phyloP scores from a whole-genome alignment of 768 basidiomycete genomes.

The Tephrocybe sp. region DNA sequence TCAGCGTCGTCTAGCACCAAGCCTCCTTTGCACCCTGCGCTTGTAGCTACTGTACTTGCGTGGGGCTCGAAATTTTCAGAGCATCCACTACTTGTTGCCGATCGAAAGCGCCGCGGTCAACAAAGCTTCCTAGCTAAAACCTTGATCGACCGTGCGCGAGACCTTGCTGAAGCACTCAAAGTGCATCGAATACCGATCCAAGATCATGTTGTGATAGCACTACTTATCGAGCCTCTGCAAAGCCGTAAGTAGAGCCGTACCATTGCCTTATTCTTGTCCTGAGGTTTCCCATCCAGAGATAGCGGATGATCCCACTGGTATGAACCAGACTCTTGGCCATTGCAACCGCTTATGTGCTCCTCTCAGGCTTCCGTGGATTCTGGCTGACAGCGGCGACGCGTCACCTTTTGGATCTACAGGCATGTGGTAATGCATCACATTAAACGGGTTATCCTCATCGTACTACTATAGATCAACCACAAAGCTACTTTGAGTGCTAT shows the following conservation, averaged over 20 bases:
- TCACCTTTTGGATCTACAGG: slow-evolving; percentile 75
- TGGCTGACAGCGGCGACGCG: slow-evolving; percentile 80
- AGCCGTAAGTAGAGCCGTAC: slow-evolving; percentile 65
- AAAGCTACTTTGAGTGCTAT: slow-evolving; percentile 75
- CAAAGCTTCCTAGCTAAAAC: slow-evolving; percentile 78
- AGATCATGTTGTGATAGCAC: slow-evolving; percentile 79
- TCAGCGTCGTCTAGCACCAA: slow-evolving; percentile 30
- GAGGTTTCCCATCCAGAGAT: slow-evolving; percentile 46
- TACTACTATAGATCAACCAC: slow-evolving; percentile 66
- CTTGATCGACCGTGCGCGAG: slow-evolving; percentile 76
- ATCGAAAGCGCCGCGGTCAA: slow-evolving; percentile 65
- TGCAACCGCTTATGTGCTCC: not conserved
- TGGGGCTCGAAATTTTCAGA: slow-evolving; percentile 96
- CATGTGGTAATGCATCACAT: slow-evolving; percentile 26
- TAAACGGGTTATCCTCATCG: slow-evolving; percentile 9
- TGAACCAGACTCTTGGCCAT: slow-evolving; percentile 14
- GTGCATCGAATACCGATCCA: slow-evolving; percentile 76
- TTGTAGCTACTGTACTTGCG: slow-evolving; percentile 84
- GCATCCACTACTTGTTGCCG: slow-evolving; percentile 77
- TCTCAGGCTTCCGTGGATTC: slow-evolving; percentile 77
- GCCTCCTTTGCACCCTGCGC: slow-evolving; percentile 60
- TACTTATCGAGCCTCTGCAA: slow-evolving; percentile 82
- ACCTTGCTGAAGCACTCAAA: slow-evolving; percentile 84
- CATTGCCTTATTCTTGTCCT: slow-evolving; percentile 10
- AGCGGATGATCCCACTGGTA: slow-evolving; percentile 71